Evolutionary conservation across 495 filamentous ascomycete genomes (phyloP), one percentile per base, ranked within the genome.

Genomic region (Beverwykella pulmonaria): DNA sequence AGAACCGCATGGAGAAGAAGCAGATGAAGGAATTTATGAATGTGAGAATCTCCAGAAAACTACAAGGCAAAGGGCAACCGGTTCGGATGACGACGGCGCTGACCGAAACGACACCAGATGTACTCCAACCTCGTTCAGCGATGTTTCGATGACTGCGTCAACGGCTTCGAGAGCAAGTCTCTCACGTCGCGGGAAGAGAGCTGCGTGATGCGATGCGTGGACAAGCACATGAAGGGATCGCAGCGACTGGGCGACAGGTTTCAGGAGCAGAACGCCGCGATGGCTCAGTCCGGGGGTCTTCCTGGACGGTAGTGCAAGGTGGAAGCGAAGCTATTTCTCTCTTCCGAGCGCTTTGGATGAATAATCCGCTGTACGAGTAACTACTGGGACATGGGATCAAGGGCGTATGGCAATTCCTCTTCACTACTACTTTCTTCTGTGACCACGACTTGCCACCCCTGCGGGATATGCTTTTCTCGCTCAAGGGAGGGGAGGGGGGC

Each of bases 21-120:
- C 94, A 99, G 82, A 88, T 98, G 85, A 96, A 96, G 82, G 93
- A 97, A 68, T 97, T 98, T 76, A 96, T 97, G 90, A 90, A 84
- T 69, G 94, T 98, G 85, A 63, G 81, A 23, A 77, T 44, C n/a
- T n/a, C 39, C 82, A 1, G 14, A n/a, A 41, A 30, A 23, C 14
- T 23, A 15, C 17, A 4, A 39, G 9, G 30, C 25, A 29, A 44
- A 10, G 9, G 8, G 39, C 2, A 3, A 2, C 39, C 39, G 2
- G 2, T 44, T 44, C 39, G 39, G 30, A 46, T 36, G 32, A 9
- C 30, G 34, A 47, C 36, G n/a, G 22, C 32, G 44, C 70, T 69
- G 56, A 65, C 54, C 39, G 6, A 56, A 14, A 54, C 15, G 17
- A 20, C 14, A 32, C 50, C 73, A 98, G 94, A 92, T 96, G 87